A percentile compares a stretch with the other conserved stretches of the same genome.
Conservation (phyloP, 805 yeast species). For the Hemisphaericaspora nanyangensis region DNA sequence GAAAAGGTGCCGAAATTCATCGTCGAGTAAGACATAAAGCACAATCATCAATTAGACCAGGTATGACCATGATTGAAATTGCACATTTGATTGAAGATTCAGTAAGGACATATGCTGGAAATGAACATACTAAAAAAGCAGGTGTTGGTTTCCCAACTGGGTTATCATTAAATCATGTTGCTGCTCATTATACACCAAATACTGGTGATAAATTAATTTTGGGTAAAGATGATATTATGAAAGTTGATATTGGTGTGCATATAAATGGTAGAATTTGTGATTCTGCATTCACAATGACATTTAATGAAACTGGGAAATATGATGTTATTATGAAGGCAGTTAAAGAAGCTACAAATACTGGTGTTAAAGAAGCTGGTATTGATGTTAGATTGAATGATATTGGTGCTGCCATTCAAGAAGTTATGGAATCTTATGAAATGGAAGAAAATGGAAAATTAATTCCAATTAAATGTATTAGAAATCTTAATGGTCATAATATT, state of each 20-base stretch:
- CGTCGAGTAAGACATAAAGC: conserved; percentile 84
- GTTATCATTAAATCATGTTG: conserved; percentile 84
- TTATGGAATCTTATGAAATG: conserved; percentile 94
- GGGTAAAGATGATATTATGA: conserved; percentile 87
- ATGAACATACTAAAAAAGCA: conserved; percentile 58
- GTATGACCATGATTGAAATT: conserved; percentile 86
- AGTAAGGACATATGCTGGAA: conserved; percentile 68
- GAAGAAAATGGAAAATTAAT: conserved; percentile 82
- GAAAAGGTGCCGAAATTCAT: conserved; percentile 96
- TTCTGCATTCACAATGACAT: conserved; percentile 90
- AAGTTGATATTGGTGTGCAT: conserved; percentile 96
- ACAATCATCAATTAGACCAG: conserved; percentile 73
- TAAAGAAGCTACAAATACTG: conserved; percentile 89
- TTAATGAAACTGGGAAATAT: conserved; percentile 63
- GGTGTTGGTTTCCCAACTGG: conserved; percentile 99
- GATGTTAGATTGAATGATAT: conserved; percentile 93
- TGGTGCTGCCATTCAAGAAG: conserved; percentile 95
- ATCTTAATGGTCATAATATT: conserved; percentile 93
- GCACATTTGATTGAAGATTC: conserved; percentile 88
- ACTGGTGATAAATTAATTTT: conserved; percentile 85
- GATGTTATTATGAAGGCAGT: conserved; percentile 82
- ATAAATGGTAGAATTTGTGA: conserved; percentile 92
- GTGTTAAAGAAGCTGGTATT: conserved; percentile 88
- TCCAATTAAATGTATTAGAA: conserved; percentile 86
- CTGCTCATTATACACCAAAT: conserved; percentile 98